Evolutionary conservation across 371 early-diverging fungal species (phyloP).

Genomic region (Syncephalastrum contaminatum): DNA sequence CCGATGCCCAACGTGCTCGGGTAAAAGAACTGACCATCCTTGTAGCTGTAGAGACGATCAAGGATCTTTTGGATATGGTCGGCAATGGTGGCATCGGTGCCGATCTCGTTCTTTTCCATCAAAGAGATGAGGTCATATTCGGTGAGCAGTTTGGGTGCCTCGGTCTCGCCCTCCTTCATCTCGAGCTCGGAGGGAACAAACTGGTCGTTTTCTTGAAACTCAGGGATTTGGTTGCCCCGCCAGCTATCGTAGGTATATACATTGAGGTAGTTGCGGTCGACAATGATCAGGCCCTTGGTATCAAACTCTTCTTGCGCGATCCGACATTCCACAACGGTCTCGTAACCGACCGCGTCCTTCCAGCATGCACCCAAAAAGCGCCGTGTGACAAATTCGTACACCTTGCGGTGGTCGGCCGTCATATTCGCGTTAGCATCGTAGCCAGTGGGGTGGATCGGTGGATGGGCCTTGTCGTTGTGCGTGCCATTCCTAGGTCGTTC

Average conservation of each 20-base stretch:
- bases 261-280: slow-evolving; percentile 91
- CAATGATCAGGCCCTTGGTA: slow-evolving; percentile 74
- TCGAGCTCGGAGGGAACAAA: slow-evolving; percentile 68
- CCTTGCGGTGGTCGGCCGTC: slow-evolving; percentile 66
- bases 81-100: slow-evolving; percentile 99
- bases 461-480: slow-evolving; percentile 98
- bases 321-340: slow-evolving; percentile 72
- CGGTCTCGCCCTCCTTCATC: slow-evolving; percentile 76
- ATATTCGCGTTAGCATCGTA: slow-evolving; percentile 55
- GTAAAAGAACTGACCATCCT: slow-evolving; percentile 64
- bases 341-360: slow-evolving; percentile 91
- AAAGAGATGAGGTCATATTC: slow-evolving; percentile 94
- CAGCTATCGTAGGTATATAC: slow-evolving; percentile 96
- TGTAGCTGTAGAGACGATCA: slow-evolving; percentile 87
- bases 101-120: slow-evolving; percentile 99
- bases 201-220: slow-evolving; percentile 72
- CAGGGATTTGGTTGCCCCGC: slow-evolving; percentile 72
- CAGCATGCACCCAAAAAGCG: slow-evolving; percentile 96
- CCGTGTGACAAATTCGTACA: slow-evolving; percentile 93
- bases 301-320: slow-evolving; percentile 76
- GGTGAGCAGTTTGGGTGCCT: slow-evolving; percentile 81
- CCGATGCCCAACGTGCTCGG: slow-evolving; percentile 94
- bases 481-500: slow-evolving; percentile 84
- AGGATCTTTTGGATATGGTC: slow-evolving; percentile 98
- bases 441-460: slow-evolving; percentile 98